Percentiles rank a stretch among this genome's conserved stretches.
These are phyloP conservation scores for Verticillium albo-atrum DNA, from an alignment of 2,329 filamentous ascomycete species.

Conservation along the genomic window DNA sequence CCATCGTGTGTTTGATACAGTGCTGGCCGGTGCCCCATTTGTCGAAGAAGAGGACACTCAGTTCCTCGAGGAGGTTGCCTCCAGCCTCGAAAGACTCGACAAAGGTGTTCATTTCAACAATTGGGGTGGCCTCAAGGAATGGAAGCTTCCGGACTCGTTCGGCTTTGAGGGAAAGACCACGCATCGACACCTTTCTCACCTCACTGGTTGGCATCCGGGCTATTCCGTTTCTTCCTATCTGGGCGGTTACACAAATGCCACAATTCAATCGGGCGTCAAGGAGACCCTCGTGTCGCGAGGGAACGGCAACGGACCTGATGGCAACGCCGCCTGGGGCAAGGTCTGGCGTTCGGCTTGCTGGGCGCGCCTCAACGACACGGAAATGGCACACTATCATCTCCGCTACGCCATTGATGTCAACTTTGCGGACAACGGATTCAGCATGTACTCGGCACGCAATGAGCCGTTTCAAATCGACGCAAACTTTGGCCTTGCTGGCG, in stretches of 20 bases:
- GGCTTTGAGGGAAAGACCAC: constrained; percentile 19
- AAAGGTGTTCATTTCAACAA: constrained; percentile 22
- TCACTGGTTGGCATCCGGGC: constrained; percentile 53
- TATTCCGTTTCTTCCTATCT: constrained; percentile 40
- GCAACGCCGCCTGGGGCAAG: constrained; percentile 54
- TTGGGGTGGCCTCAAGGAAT: constrained; percentile 28
- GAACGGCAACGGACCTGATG: constrained; percentile 37
- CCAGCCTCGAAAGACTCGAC: constrained; percentile 28
- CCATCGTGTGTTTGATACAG: constrained; percentile 33
- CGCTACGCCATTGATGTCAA: constrained; percentile 44
- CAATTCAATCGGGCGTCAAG: constrained; percentile 37
- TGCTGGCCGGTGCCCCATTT: constrained; percentile 21
- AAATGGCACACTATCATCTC: constrained; percentile 41
- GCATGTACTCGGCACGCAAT: constrained; percentile 41
- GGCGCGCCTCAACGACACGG: constrained; percentile 48
- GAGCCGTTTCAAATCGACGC: constrained; percentile 56
- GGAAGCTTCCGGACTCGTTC: constrained; percentile 26
- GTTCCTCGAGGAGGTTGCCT: constrained; percentile 31
- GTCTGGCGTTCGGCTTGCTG: constrained; percentile 54
- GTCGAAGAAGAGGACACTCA: constrained; percentile 18
- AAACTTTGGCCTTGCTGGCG: constrained; percentile 49
- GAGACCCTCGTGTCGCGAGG: constrained; percentile 42
- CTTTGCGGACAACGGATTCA: constrained; percentile 44
- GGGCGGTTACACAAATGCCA: constrained; percentile 34
- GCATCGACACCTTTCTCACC: constrained; percentile 46